Percentiles rank a stretch among this genome's conserved stretches.
Evolutionary conservation across 73 alveolate species (phyloP).

Genomic region (Tetrahymena elliotti): DNA sequence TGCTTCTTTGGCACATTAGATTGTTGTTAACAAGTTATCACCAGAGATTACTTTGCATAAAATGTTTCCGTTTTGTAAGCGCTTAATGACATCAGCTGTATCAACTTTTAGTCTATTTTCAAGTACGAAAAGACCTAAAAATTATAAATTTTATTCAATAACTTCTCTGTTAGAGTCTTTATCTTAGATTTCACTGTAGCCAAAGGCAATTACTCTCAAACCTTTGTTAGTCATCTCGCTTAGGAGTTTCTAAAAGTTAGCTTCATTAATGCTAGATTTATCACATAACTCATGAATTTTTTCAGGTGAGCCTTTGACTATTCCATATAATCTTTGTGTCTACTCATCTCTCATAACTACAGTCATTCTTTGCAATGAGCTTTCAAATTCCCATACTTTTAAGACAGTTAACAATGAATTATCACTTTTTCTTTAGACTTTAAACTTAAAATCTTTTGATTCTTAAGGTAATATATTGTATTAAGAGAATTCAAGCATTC

Average conservation of each 20-base stretch:
- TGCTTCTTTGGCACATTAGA: conserved; percentile 66
- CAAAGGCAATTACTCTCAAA: neutral
- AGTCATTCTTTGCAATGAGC: neutral
- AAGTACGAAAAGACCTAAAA: conserved; percentile 58
- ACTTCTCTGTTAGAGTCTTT: neutral
- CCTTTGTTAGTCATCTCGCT: neutral
- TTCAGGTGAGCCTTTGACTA: neutral
- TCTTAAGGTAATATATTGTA: neutral
- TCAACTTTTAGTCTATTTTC: conserved; percentile 63
- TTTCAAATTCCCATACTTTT: neutral
- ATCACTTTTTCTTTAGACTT: neutral
- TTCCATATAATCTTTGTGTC: neutral
- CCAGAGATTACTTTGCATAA: conserved; percentile 67
- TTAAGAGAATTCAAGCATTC: conserved; percentile 11
- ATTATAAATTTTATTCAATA: neutral
- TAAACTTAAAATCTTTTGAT: neutral
- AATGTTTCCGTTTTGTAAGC: conserved; percentile 9
- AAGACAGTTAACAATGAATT: neutral
- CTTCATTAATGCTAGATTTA: neutral
- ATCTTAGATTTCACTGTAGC: neutral
- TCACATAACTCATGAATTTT: neutral
- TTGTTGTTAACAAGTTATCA: conserved; percentile 68
- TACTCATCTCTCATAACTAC: neutral
- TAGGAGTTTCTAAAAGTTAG: neutral
- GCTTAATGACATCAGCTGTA: conserved; percentile 47